Evolutionary conservation across 2,329 filamentous ascomycete genomes (phyloP), one percentile per base, ranked within the genome.

Genomic region (Verticillium alfalfae): DNA sequence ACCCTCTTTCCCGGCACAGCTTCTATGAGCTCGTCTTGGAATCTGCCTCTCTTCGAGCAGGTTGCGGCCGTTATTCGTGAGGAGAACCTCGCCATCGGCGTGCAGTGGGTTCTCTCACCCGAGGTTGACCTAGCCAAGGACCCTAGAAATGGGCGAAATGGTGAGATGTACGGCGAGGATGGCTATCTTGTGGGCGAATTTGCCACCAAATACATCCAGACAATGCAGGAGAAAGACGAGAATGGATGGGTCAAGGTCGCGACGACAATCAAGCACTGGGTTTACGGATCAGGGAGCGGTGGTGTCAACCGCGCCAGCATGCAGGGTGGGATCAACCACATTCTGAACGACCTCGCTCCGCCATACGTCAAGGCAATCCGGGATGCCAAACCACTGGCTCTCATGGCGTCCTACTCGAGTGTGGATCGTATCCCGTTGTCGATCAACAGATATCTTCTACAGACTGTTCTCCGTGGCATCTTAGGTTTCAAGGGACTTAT

Each of bases 261-360:
- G 2, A 72, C 70, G 3, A 75, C 73, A 2, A 70, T 75, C 61
- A 75, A 75, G 65, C 73, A 75, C 60, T 76, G 70, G 62, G 67
- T 75, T 3, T 76, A 71, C 45, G 73, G 73, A n/a, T 64, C 67
- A 8, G 62, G 63, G 2, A 70, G 66, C 26, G 73, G 72, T 45
- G 72, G 73, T 26, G 68, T 75, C 56, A 75, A 76, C 64, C 60
- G 62, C 0, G 73, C 72, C 6, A 72, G 69, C 57, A 70, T 71
- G 62, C 66, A 68, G 3, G 70, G 69, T 3, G 73, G 72, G 13
- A 63, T 75, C 13, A 75, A 75, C 61, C 67, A 74, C 37, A 69
- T 74, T 22, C 69, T 73, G 61, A 75, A 75, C 65, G 70, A 71
- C 57, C 67, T 70, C 16, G 66, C 66, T 2, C 65, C 66, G 2